Evolutionary conservation across 2,329 filamentous ascomycete genomes (phyloP), one percentile per base, ranked within the genome.

Genomic region (Aspergillus viridinutans): DNA sequence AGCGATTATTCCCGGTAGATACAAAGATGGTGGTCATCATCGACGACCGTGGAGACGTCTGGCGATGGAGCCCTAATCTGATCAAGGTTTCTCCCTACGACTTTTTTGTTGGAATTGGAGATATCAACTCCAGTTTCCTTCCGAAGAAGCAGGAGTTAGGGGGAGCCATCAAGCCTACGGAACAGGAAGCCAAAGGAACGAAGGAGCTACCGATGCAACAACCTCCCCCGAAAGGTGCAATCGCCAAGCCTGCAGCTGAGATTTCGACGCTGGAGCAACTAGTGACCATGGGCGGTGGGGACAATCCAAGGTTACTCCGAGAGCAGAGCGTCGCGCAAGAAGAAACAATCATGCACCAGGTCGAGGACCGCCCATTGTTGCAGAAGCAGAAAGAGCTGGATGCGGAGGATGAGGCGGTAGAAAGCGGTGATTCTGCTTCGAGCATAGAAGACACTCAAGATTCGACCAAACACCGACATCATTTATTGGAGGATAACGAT

Each of bases 21-120:
- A 97, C 93, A 5, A 93, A 96, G 74, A 99, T 99, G 94, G 95
- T 97, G 0, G 92, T 97, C 57, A 97, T 99, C 67, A 99, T 99
- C 63, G 94, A 99, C 71, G 94, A 99, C 74, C 85, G 94, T 64
- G 91, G 91, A 53, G 94, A 99, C 72, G 93, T 99, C 7, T 99
- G 94, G 94, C 85, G 88, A 64, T 97, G 96, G 81, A 88, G 89
- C 65, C 85, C 89, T 4, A 97, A 99, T 68, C 83, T 99, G 38
- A 91, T 99, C 77, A 96, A 96, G 72, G 94, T 99, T 35, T 87
- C 87, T 1, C 91, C 93, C 0, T 99, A 96, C 72, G 93, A 97
- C 72, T 99, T 99, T 76, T 99, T 97, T 77, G 90, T 95, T 56
- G 94, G 94, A 17, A 96, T 97, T 61, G 94, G 94, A 60, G 94